Evolutionary conservation across 2,329 filamentous ascomycete genomes (phyloP), one percentile per base, ranked within the genome.

Genomic region (Xylariales sp.): DNA sequence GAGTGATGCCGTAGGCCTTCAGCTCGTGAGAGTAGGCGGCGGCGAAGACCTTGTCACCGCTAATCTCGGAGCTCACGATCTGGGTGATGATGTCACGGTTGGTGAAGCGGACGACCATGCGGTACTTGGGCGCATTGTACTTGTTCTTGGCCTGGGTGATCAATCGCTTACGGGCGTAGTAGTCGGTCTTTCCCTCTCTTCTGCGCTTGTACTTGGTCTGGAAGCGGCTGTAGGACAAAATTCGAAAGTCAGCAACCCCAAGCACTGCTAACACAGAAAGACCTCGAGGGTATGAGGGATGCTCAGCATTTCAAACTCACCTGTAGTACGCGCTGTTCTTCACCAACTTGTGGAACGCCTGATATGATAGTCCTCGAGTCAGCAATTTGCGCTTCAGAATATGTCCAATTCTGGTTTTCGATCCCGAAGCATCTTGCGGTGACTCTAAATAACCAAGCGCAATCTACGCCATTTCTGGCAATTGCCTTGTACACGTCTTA

Each of bases 61-160:
- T 82, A 75, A 98, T 86, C 80, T 98, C 93, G 45, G 93, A 94
- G 66, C 80, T 85, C 68, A 98, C 82, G 68, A 98, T 93, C 79
- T 98, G 93, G 75, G 82, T 83, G 76, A 97, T 86, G 78, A 97
- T 95, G 81, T 98, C 91, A 73, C 89, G 88, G 85, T 97, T 95
- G 80, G 88, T 94, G 85, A 95, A 95, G 70, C 93, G 93, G 67
- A 98, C 88, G 55, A 98, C 93, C 65, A 98, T 85, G 66, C 93
- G 88, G 85, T 98, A 97, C 83, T 98, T 98, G 74, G 93, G 93
- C 51, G 93, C 86, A 76, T 95, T 95, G 86, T 97, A 98, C 86
- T 98, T 98, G 88, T 98, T 98, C 88, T 97, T 98, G 76, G 93
- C 93, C 82, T 98, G 93, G 78, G 88, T 90, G 80, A 97, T 93